Base-by-base conservation (phyloP, 306 rosid species). In the Trifolium fragiferum region DNA sequence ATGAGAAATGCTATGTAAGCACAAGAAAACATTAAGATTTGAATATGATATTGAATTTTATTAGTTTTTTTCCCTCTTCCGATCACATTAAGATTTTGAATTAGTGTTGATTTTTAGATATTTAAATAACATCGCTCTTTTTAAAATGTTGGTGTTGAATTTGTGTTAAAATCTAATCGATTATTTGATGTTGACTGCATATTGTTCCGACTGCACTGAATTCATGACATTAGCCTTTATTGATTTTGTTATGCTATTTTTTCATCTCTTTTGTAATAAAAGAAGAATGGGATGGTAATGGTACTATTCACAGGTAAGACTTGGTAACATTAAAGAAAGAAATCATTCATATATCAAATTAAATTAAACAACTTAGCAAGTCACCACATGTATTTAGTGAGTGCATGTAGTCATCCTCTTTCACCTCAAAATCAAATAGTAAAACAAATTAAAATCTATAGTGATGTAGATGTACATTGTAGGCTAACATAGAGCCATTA, bases 401-500 rank as follows among this genome's bases (percentile, higher is more conserved):
- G 30, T 49, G 76, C 57, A 75, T 30, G 15, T 10, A 60, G 58
- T 1, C n/a, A 63, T 70, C 27, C 23, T 18, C 20, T 61, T 72
- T 41, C 49, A 47, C 82, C 49, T 67, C 23, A 71, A 74, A 66
- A 43, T 58, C 10, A 69, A 60, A 16, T 33, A 3, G 11, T 21
- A 64, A 66, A 35, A 33, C 23, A 66, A 13, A 46, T 30, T 4
- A 55, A 53, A 67, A 20, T 61, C 82, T 76, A 77, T 68, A 57
- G 59, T 65, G 75, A 76, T 60, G 66, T 64, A 18, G 70, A 65
- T 84, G 43, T 84, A 72, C 85, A 78, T 57, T 57, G 75, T 11
- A 84, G 82, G 81, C 76, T 54, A 19, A 61, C 60, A 72, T 2
- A 74, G 53, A 66, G 63, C 41, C 60, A 54, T 37, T 37, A 37